These are phyloP conservation scores for Zygoascus sp. DNA, from an alignment of 1,139 yeast species.

Conservation along the genomic window DNA sequence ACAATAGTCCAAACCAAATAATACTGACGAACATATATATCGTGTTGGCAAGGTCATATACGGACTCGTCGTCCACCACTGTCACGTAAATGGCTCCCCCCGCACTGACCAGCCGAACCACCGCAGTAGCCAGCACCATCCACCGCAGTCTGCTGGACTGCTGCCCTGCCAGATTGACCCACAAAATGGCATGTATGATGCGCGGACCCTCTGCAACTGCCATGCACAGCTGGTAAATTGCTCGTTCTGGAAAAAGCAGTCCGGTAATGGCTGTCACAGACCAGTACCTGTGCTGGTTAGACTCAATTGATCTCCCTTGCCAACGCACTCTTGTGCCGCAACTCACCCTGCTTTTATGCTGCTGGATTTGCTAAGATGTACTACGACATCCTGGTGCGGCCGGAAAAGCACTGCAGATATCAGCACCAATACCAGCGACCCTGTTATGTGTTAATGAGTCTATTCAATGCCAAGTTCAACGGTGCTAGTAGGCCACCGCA, in stretches of 20 bases:
- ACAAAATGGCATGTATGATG: not conserved
- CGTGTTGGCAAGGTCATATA: constrained; percentile 6
- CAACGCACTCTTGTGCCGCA: too few relatives aligned
- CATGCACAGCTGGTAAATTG: constrained; percentile 4
- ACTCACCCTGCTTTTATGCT: not conserved
- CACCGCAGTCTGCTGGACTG: not conserved
- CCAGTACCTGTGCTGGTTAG: not conserved
- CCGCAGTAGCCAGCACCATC: constrained; percentile 1
- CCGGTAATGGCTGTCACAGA: constrained; percentile 10
- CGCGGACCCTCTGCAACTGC: constrained; percentile 6
- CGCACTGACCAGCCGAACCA: not conserved
- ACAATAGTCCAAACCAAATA: constrained; percentile 6
- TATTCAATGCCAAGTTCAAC: too few relatives aligned
- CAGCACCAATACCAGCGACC: not conserved
- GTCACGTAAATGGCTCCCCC: constrained; percentile 6
- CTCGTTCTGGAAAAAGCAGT: constrained; percentile 4
- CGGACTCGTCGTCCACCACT: constrained; percentile 6
- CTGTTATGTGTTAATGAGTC: not conserved
- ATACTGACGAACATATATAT: not conserved
- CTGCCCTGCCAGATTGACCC: constrained; percentile 3
- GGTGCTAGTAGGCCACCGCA: not conserved
- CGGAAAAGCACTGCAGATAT: not conserved
- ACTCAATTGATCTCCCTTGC: not conserved
- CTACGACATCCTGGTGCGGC: not conserved
- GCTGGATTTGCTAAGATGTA: not conserved